phyloP scores from a whole-genome alignment of 768 basidiomycete genomes.

The Podaxis rugospora region DNA sequence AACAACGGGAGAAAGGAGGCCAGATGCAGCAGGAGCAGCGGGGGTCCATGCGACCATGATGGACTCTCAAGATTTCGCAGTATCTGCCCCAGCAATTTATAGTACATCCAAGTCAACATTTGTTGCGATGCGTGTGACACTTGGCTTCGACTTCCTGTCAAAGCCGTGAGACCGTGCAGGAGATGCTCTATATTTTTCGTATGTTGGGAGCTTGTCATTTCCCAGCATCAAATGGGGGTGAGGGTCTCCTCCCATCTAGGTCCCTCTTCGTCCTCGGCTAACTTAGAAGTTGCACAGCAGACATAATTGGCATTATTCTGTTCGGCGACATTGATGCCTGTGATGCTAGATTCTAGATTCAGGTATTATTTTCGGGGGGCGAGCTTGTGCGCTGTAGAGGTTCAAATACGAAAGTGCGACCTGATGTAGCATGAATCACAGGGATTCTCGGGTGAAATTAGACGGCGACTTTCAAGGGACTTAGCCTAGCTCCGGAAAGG shows the following conservation, averaged over 20 bases:
- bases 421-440: too few species aligned
- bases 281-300: not conserved
- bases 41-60: not conserved
- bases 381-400: not conserved
- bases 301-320: not conserved
- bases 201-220: not conserved
- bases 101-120: not conserved
- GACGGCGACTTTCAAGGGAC: too few species aligned
- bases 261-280: not conserved
- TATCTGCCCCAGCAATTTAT: not conserved
- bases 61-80: conserved; percentile 2
- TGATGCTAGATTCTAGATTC: not conserved
- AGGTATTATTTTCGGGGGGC: not conserved
- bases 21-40: not conserved
- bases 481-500: too few species aligned
- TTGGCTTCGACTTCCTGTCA: not conserved
- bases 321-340: not conserved
- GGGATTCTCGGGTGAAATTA: too few species aligned
- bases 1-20: conserved; percentile 10
- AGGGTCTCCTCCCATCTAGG: not conserved
- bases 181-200: not conserved
- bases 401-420: too few species aligned
- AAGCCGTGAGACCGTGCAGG: not conserved
- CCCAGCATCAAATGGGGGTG: not conserved
- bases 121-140: not conserved